Evolutionary conservation across 2,329 filamentous ascomycete genomes (phyloP), one percentile per base, ranked within the genome.

Genomic region (Aspergillus ochraceus): DNA sequence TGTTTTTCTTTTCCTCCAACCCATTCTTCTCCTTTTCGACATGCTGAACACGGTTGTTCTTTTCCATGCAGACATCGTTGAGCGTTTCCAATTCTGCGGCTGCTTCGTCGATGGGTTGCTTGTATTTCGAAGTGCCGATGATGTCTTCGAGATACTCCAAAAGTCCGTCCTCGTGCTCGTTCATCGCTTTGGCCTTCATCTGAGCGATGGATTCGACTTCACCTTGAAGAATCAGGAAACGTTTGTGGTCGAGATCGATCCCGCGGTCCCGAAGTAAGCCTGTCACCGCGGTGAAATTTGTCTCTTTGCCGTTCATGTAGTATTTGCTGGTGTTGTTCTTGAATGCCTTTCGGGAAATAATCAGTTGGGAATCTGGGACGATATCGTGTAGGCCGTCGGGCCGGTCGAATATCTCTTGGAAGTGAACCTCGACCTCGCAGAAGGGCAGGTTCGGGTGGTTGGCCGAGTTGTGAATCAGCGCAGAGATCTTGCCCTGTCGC

Each of bases 301-400:
- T 97, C 62, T 90, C 88, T 68, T 90, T 91, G 64, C 86, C 87
- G 71, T 99, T 92, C 80, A 99, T 96, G 78, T 96, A 98, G 79
- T 99, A 99, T 76, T 95, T 96, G 85, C 94, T 98, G 10, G 91
- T 89, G 77, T 98, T 99, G 79, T 98, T 99, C 76, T 92, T 95
- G 85, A 99, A 99, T 0, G 93, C 95, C 72, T 89, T 90, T 70
- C 95, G 88, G 8, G 95, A 97, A 66, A 99, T 90, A 61, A 97
- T 83, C 55, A 99, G 82, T 58, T 90, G 86, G 17, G 94, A 96
- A 70, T 95, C 84, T 45, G 92, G 91, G 51, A 98, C 86, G 14
- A 93, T 83, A 69, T 92, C 86, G 58, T 88, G 86, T 46, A 86
- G 87, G 52, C 92, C 92, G 17, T 83, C 88, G 10, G 91, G 89